Percentiles rank a stretch among this genome's conserved stretches.
Conservation (phyloP, 1,284 basidiomycete genomes). For the Ustilago lituana region DNA sequence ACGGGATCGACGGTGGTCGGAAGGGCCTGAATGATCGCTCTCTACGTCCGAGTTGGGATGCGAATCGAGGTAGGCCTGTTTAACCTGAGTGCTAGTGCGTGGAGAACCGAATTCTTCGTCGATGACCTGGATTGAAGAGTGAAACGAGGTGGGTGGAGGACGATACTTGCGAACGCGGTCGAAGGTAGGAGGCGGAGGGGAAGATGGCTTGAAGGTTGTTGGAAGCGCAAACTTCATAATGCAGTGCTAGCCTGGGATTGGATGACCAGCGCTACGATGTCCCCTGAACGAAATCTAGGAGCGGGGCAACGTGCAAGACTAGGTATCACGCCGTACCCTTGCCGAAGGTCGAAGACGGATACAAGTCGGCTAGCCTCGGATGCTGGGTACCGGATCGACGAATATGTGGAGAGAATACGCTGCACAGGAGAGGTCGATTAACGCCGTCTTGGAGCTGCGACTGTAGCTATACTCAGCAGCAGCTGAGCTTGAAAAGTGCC, state of each 20-base stretch:
- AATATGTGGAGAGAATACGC: no score
- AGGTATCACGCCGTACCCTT: no score
- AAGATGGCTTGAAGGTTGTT: conserved; percentile 9
- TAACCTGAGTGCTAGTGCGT: conserved; percentile 43
- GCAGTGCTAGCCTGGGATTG: neutral
- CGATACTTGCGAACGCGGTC: conserved; percentile 48
- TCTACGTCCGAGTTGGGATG: conserved; percentile 36
- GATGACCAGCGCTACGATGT: neutral
- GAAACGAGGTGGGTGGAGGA: conserved; percentile 42
- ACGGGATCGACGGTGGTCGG: neutral
- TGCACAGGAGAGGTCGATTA: neutral
- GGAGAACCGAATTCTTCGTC: conserved; percentile 44
- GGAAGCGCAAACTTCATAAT: conserved; percentile 32
- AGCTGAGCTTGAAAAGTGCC: conserved; percentile 6
- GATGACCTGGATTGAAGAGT: conserved; percentile 40
- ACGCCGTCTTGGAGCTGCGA: neutral
- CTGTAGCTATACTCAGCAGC: neutral
- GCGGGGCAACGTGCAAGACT: conserved; percentile 9
- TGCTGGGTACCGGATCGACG: neutral
- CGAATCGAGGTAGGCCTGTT: conserved; percentile 48
- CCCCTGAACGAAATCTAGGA: neutral
- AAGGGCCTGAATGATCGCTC: neutral
- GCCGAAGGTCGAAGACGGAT: no score
- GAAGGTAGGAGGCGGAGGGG: conserved; percentile 27
- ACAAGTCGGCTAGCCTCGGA: conserved; percentile 2